A percentile compares a stretch with the other conserved stretches of the same genome.
Evolutionary conservation across 345 rosid genomes (phyloP).

Genomic region (Microcos paniculata): DNA sequence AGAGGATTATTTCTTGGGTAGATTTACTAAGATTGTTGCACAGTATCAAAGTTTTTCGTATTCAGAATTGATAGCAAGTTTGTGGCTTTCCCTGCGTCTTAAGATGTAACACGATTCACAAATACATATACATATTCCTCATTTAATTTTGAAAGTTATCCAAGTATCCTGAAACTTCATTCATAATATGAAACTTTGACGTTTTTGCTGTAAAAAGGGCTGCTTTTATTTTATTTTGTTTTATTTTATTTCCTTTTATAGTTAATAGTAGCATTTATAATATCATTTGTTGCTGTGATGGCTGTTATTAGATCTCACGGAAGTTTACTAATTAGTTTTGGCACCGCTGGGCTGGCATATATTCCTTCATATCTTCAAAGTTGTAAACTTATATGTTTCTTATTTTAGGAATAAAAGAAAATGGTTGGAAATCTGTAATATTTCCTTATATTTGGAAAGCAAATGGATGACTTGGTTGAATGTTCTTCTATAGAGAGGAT

Average conservation of each 20-base stretch:
- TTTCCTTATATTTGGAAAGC: neutral
- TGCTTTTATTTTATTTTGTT: too few species aligned
- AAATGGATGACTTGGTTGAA: neutral
- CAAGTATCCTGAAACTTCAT: neutral
- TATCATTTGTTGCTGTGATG: constrained; percentile 72
- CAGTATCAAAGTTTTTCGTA: constrained; percentile 78
- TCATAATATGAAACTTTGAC: neutral
- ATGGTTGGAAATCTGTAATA: neutral
- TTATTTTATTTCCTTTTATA: constrained; percentile 31
- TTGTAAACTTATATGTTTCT: neutral
- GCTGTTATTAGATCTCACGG: constrained; percentile 73
- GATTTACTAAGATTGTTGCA: constrained; percentile 56
- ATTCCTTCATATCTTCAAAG: constrained; percentile 14
- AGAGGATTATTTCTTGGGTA: constrained; percentile 65
- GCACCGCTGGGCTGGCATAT: constrained; percentile 92
- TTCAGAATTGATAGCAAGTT: constrained; percentile 76
- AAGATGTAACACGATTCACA: constrained; percentile 52
- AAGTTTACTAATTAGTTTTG: constrained; percentile 60
- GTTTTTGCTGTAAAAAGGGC: neutral
- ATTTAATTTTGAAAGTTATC: neutral
- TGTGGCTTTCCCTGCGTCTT: constrained; percentile 97
- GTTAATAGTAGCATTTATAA: constrained; percentile 74
- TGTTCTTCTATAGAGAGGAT: constrained; percentile 62
- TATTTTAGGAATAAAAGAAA: constrained; percentile 2
- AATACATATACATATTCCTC: too few species aligned